phyloP scores from a whole-genome alignment of 345 rosid genomes.

The Sonneratia caseolaris region DNA sequence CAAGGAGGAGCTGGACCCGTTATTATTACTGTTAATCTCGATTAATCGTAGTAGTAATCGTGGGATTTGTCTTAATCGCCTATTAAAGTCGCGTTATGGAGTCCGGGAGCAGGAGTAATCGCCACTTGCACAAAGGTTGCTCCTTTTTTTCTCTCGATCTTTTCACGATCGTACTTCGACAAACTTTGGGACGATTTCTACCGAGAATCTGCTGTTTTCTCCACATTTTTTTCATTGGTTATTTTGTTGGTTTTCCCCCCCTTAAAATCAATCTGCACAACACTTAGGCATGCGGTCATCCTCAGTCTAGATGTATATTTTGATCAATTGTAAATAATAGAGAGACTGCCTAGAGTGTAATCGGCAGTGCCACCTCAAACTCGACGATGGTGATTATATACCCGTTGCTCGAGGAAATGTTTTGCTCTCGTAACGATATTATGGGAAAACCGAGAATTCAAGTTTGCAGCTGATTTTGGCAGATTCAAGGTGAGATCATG shows the following conservation, averaged over 20 bases:
- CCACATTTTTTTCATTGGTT: neutral
- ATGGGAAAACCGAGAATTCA: neutral
- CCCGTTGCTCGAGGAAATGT: neutral
- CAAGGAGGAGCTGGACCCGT: constrained; percentile 39
- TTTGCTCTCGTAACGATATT: neutral
- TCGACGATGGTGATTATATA: neutral
- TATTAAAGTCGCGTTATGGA: constrained; percentile 39
- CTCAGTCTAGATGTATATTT: neutral
- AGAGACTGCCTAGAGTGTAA: neutral
- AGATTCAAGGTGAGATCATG: constrained; percentile 1
- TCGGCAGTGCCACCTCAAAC: neutral
- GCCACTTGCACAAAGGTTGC: constrained; percentile 64
- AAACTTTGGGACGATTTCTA: constrained; percentile 4
- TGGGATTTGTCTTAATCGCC: constrained; percentile 11
- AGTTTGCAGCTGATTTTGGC: neutral
- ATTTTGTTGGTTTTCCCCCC: neutral
- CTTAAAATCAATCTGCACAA: neutral
- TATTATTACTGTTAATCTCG: constrained; percentile 12
- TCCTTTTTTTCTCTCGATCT: neutral
- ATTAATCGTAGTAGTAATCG: constrained; percentile 9
- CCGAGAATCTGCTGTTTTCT: constrained; percentile 1
- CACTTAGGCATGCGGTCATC: neutral
- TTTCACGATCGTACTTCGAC: neutral
- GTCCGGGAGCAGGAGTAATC: constrained; percentile 58
- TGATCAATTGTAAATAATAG: neutral